Base-by-base conservation (phyloP, 176 grass and related monocot genomes). In the Carex scoparia region DNA sequence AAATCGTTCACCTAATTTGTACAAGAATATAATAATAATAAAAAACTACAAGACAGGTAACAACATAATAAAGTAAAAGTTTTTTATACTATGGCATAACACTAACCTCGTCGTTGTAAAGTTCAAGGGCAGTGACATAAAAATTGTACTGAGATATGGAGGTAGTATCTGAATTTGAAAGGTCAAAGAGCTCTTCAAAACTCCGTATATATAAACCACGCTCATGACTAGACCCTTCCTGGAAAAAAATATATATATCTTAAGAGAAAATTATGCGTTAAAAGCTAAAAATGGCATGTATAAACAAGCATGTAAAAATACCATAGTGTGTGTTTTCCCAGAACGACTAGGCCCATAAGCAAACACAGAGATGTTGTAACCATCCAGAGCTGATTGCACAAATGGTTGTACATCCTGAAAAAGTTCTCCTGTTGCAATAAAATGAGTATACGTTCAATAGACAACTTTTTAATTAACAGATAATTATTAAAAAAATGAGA, bases 161-260 rank as follows among this genome's bases (percentile, higher is more conserved):
- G 46, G 95, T 95, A 81, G 88, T 90, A 84, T 98, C 95, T 79
- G 86, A 95, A 91, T 98, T 98, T 83, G 93, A 95, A 77, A 98
- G 91, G 86, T 98, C 95, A 87, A 98, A 98, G 18, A 98, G 84
- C 79, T 98, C 95, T 81, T 98, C 95, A 88, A 98, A 98, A 61
- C 89, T 85, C 57, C 93, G 88, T 59, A 94, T 86, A 86, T 98
- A 98, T 66, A 98, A 88, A 77, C 95, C 95, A 81, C 95, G 93
- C 64, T 98, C 93, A 63, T 95, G 95, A 86, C 83, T 95, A 68
- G 95, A 95, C 87, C 95, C 95, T 98, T 98, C 95, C 95, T 98
- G 93, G 70, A 90, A 85, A 86, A 23, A 73, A 75, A 30, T 33
- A 72, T 35, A 72, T 35, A 90, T 42, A 77, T 48, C 78, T 58